phyloP scores from a whole-genome alignment of 257 asterid species.

The Paraleonurus japonicus region DNA sequence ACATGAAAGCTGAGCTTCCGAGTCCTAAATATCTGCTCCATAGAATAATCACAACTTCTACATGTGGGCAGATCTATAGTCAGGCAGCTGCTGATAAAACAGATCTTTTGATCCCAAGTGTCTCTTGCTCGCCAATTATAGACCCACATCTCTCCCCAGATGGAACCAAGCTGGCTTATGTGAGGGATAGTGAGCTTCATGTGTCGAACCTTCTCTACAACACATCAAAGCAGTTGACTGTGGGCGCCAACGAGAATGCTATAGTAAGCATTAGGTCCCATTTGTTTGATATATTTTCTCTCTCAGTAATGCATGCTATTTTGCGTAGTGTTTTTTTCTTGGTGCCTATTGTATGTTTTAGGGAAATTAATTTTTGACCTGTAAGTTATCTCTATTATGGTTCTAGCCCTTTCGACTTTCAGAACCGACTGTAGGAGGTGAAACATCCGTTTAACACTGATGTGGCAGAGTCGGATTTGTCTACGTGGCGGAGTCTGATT shows the following conservation, averaged over 20 bases:
- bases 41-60: constrained; percentile 24
- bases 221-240: constrained; percentile 64
- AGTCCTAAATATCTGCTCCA: constrained; percentile 2
- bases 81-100: constrained; percentile 54
- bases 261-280: constrained; percentile 50
- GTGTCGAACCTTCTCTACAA: constrained; percentile 52
- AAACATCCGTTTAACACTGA: too few relatives aligned
- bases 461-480: too few relatives aligned
- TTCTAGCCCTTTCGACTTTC: too few relatives aligned
- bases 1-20: constrained; percentile 6
- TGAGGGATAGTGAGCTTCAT: constrained; percentile 71
- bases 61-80: constrained; percentile 61
- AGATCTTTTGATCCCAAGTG: constrained; percentile 66
- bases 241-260: constrained; percentile 57
- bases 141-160: constrained; percentile 94
- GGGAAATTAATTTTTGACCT: too few relatives aligned
- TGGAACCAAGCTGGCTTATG: constrained; percentile 83
- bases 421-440: too few relatives aligned
- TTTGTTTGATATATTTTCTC: constrained; percentile 17
- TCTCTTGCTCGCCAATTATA: constrained; percentile 64
- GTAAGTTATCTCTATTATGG: too few relatives aligned
- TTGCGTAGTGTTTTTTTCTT: not conserved
- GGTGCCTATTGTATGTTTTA: constrained; percentile 8
- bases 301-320: not conserved
- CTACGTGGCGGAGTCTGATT: too few relatives aligned